Evolutionary conservation across 106 monocot genomes (phyloP).

Genomic region (Dioscorea zingiberensis): DNA sequence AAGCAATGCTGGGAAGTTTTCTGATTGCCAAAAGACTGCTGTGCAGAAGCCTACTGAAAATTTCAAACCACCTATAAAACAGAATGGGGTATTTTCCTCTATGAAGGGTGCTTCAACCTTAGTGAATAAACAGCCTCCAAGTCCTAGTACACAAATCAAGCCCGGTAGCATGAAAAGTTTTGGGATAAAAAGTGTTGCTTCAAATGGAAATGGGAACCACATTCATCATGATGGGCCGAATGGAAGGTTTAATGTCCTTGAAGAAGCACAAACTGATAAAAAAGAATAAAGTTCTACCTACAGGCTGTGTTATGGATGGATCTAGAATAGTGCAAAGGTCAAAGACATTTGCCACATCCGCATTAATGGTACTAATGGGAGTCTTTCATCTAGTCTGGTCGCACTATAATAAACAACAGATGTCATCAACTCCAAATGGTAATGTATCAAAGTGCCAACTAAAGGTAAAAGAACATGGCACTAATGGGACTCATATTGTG

Average conservation of each 20-base stretch:
- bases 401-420: conserved; percentile 7
- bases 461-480: conserved; percentile 5
- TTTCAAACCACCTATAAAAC: conserved; percentile 18
- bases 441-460: conserved; percentile 10
- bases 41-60: conserved; percentile 8
- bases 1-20: conserved; percentile 21
- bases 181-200: conserved; percentile 25
- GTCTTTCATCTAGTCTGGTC: conserved; percentile 11
- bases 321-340: conserved; percentile 10
- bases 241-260: conserved; percentile 8
- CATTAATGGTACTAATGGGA: conserved; percentile 6
- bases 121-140: conserved; percentile 26
- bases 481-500: neutral
- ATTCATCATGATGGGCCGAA: conserved; percentile 16
- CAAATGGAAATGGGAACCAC: conserved; percentile 49
- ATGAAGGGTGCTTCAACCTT: conserved; percentile 14
- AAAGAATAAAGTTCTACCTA: conserved; percentile 12
- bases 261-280: conserved; percentile 13
- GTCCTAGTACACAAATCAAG: conserved; percentile 28
- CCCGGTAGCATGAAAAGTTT: conserved; percentile 23
- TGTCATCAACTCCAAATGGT: conserved; percentile 11
- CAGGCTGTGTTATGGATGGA: conserved; percentile 8
- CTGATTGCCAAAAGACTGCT: conserved; percentile 22
- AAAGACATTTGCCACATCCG: conserved; percentile 5
- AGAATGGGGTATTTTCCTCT: conserved; percentile 21